Percentiles rank a stretch among this genome's conserved stretches.
Evolutionary conservation across 2,329 filamentous ascomycete genomes (phyloP).

Genomic region (Clarireedia paspali): DNA sequence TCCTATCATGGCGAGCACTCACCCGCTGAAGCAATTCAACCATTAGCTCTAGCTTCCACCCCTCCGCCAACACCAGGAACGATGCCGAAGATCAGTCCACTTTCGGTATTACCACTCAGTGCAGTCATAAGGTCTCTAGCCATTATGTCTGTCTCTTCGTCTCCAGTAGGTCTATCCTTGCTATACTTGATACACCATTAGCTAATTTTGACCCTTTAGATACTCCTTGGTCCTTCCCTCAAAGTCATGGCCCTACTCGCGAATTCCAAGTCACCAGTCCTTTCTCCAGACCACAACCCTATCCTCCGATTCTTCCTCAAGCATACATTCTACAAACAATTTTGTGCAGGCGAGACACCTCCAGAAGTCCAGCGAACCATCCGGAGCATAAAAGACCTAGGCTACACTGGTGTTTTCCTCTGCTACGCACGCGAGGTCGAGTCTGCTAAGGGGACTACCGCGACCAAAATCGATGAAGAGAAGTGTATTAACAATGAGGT

Average conservation of each 20-base stretch:
- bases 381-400: slow-evolving; percentile 58
- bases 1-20: slow-evolving; percentile 12
- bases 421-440: slow-evolving; percentile 75
- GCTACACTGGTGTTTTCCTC: slow-evolving; percentile 77
- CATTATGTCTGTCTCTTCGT: slow-evolving; percentile 64
- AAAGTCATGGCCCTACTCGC: slow-evolving; percentile 61
- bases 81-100: slow-evolving; percentile 33
- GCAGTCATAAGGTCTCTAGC: slow-evolving; percentile 62
- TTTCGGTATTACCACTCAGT: slow-evolving; percentile 59
- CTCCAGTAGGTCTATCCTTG: slow-evolving; percentile 33
- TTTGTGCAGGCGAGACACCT: slow-evolving; percentile 74
- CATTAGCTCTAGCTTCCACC: background rate
- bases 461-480: slow-evolving; percentile 37
- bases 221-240: slow-evolving; percentile 64
- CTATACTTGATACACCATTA: background rate
- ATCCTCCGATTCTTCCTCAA: slow-evolving; percentile 64
- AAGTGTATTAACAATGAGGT: slow-evolving; percentile 52
- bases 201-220: slow-evolving; percentile 20
- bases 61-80: background rate
- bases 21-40: slow-evolving; percentile 7
- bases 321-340: slow-evolving; percentile 82
- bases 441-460: slow-evolving; percentile 39
- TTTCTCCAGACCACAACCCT: slow-evolving; percentile 70
- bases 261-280: slow-evolving; percentile 54
- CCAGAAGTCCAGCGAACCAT: slow-evolving; percentile 61